Conservation (phyloP, 768 basidiomycete species). For the Cytidiella melzeri region DNA sequence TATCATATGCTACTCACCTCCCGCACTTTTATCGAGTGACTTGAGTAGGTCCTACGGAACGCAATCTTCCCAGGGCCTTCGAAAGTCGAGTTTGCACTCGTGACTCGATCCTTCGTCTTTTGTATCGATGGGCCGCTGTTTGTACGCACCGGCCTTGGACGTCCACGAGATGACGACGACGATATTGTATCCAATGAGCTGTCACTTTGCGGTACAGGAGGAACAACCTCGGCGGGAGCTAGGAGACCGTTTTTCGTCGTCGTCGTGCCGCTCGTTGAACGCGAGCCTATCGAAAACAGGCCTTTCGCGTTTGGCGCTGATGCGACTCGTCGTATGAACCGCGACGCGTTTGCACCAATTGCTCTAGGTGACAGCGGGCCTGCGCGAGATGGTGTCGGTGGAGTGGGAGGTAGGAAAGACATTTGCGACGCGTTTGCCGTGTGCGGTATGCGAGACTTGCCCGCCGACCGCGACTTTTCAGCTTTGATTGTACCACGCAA, state of each 20-base stretch:
- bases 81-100: slow-evolving; percentile 31
- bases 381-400: slow-evolving; percentile 31
- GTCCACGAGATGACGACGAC: slow-evolving; percentile 63
- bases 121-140: slow-evolving; percentile 28
- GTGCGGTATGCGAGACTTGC: slow-evolving; percentile 38
- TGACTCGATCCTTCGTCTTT: slow-evolving; percentile 39
- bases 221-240: slow-evolving; percentile 59
- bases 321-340: slow-evolving; percentile 92
- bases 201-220: slow-evolving; percentile 52
- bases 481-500: background rate
- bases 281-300: slow-evolving; percentile 62
- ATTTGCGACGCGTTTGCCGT: slow-evolving; percentile 45
- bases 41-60: slow-evolving; percentile 93
- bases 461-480: slow-evolving; percentile 18
- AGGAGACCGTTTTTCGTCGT: slow-evolving; percentile 75
- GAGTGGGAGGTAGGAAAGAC: slow-evolving; percentile 34
- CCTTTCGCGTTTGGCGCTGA: slow-evolving; percentile 96
- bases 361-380: slow-evolving; percentile 61
- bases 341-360: slow-evolving; percentile 69
- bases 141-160: slow-evolving; percentile 34
- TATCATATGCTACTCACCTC: slow-evolving; percentile 55
- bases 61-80: slow-evolving; percentile 58
- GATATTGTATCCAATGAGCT: slow-evolving; percentile 77
- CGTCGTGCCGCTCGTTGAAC: slow-evolving; percentile 36
- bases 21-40: slow-evolving; percentile 93